Base-by-base conservation (phyloP, 306 rosid species). In the Herpetospermum pedunculosum region DNA sequence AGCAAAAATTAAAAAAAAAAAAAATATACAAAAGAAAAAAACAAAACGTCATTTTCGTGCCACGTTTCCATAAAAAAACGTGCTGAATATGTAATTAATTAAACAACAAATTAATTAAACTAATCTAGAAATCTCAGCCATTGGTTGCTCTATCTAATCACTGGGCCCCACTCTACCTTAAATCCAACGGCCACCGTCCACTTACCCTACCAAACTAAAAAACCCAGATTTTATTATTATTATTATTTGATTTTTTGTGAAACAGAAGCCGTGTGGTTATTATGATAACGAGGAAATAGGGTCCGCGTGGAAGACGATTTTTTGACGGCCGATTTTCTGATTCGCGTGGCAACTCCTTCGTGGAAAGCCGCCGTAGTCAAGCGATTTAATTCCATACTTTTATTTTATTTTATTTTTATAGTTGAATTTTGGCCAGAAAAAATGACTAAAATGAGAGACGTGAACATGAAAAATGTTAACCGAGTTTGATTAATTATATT, bases 41-140 rank as follows among this genome's bases (percentile, higher is more conserved):
- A 43, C 7, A 43, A 40, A 40, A 11, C n/a, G 54, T 68, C 73
- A 0, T 41, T 68, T 8, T 68, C 54, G 14, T 15, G 54, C 35
- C 73, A 67, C 73, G 73, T 67, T 23, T 67, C 13, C 53, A 23
- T 1, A 68, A 68, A 68, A 26, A 68, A 43, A 68, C 54, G 73
- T 68, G 73, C 37, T 14, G 5, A 40, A 68, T 25, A 26, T 43
- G 14, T 13, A 14, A 68, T 25, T 68, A 68, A 25, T 26, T 43
- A 43, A 68, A 13, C n/a, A 23, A 8, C 3, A 2, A 2, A 3
- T 67, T 67, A 41, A 67, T 41, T 67, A 41, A 67, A 38, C 50
- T 23, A 68, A 68, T 32, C 54, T 25, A 15, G 3, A 44, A 68
- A 41, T 68, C 52, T 25, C 18, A 12, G 19, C 72, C 72, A 1